Conservation (phyloP, 2,329 filamentous ascomycete genomes). For the Trichoderma sp. region DNA sequence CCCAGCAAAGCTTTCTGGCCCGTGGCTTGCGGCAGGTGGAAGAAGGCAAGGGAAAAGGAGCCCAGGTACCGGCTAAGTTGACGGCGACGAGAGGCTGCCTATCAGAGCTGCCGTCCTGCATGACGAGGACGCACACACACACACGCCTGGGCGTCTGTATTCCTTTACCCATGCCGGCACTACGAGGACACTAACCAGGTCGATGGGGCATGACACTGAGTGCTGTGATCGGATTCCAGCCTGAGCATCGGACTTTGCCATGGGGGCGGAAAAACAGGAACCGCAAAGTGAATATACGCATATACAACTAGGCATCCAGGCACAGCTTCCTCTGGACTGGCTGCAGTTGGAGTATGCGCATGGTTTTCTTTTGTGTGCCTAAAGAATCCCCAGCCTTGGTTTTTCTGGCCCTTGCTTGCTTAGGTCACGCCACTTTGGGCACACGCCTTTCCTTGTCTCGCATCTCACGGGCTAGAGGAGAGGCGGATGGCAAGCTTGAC, state of each 20-base stretch:
- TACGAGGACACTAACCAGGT: conserved; percentile 11
- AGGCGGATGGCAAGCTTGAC: background rate
- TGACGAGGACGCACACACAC: conserved; percentile 23
- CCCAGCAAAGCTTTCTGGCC: conserved; percentile 28
- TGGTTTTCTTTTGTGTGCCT: background rate
- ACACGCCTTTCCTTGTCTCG: conserved; percentile 18
- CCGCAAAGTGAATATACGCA: background rate
- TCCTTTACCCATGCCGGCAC: conserved; percentile 33
- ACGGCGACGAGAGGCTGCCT: conserved; percentile 4
- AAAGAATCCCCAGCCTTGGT: background rate
- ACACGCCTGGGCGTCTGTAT: conserved; percentile 30
- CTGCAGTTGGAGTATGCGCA: background rate
- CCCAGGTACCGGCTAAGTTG: conserved; percentile 21
- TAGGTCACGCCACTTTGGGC: conserved; percentile 21
- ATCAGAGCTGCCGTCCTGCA: conserved; percentile 25
- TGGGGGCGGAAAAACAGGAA: background rate
- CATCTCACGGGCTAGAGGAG: background rate
- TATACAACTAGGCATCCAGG: background rate
- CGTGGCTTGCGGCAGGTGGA: conserved; percentile 23
- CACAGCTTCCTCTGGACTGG: background rate
- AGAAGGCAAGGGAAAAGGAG: conserved; percentile 13
- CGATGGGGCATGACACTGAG: background rate
- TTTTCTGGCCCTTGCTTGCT: background rate
- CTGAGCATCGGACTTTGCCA: conserved; percentile 32
- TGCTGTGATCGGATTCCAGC: conserved; percentile 37